phyloP scores from a whole-genome alignment of 1,139 yeast species.

The Scheffersomyces segobiensis region DNA sequence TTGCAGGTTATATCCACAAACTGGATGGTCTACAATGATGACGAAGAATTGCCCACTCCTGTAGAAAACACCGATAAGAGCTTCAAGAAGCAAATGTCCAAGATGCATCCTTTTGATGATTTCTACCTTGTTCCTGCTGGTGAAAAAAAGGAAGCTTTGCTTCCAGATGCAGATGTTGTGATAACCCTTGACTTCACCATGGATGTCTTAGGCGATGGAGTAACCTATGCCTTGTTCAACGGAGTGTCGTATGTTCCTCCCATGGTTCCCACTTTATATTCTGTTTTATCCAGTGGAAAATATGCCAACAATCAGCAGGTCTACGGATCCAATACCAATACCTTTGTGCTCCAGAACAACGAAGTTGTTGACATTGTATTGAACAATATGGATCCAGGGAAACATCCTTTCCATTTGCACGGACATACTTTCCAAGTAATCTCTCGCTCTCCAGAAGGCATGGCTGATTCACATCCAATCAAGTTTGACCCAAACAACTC shows the following conservation, averaged over 20 bases:
- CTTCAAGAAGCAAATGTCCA: slow-evolving; percentile 22
- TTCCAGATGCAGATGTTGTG: slow-evolving; percentile 60
- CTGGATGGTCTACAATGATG: slow-evolving; percentile 49
- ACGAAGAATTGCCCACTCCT: slow-evolving; percentile 19
- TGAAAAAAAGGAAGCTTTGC: slow-evolving; percentile 37
- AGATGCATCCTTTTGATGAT: slow-evolving; percentile 47
- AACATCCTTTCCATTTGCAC: slow-evolving; percentile 92
- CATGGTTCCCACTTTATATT: slow-evolving; percentile 63
- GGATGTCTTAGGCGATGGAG: slow-evolving; percentile 72
- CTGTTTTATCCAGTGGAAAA: slow-evolving; percentile 54
- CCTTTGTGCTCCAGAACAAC: slow-evolving; percentile 58
- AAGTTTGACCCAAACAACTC: slow-evolving; percentile 50
- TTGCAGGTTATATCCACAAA: slow-evolving; percentile 56
- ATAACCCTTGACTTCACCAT: slow-evolving; percentile 60
- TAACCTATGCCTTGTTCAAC: slow-evolving; percentile 76
- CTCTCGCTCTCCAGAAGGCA: slow-evolving; percentile 54
- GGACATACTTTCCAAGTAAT: slow-evolving; percentile 82
- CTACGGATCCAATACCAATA: slow-evolving; percentile 69
- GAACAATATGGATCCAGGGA: slow-evolving; percentile 78
- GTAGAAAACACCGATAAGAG: slow-evolving; percentile 7
- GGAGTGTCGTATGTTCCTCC: slow-evolving; percentile 63
- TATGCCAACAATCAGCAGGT: slow-evolving; percentile 47
- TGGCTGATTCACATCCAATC: slow-evolving; percentile 54
- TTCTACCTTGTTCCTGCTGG: slow-evolving; percentile 51
- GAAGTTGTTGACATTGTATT: slow-evolving; percentile 72